Percentiles rank a stretch among this genome's conserved stretches.
Evolutionary conservation across 1,139 yeast species (phyloP).

Genomic region (Pichia inconspicua): DNA sequence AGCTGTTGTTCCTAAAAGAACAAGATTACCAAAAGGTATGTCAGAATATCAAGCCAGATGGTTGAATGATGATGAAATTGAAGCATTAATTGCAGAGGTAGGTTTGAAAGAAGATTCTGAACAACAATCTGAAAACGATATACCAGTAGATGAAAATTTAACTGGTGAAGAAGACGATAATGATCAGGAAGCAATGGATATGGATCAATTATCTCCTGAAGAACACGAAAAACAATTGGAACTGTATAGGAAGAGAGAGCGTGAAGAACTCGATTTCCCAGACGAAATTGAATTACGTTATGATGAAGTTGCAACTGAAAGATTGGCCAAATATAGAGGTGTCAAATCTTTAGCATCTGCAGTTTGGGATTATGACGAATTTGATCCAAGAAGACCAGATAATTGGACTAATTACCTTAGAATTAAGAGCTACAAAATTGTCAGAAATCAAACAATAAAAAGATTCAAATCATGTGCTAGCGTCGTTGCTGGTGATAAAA

Average conservation of each 20-base stretch:
- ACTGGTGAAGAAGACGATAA: slow-evolving; percentile 25
- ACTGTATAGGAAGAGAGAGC: slow-evolving; percentile 60
- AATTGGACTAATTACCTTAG: slow-evolving; percentile 73
- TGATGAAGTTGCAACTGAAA: slow-evolving; percentile 62
- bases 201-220: slow-evolving; percentile 58
- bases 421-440: slow-evolving; percentile 69
- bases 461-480: slow-evolving; percentile 52
- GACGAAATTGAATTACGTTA: slow-evolving; percentile 90
- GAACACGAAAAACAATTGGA: slow-evolving; percentile 76
- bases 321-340: slow-evolving; percentile 75
- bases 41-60: slow-evolving; percentile 93
- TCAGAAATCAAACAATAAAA: slow-evolving; percentile 62
- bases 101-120: slow-evolving; percentile 33
- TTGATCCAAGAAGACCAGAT: slow-evolving; percentile 60
- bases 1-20: slow-evolving; percentile 25
- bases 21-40: slow-evolving; percentile 73
- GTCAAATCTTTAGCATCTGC: slow-evolving; percentile 73
- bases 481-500: slow-evolving; percentile 59
- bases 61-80: slow-evolving; percentile 58
- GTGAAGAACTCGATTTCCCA: slow-evolving; percentile 88
- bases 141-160: slow-evolving; percentile 29
- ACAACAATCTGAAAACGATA: slow-evolving; percentile 28
- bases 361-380: slow-evolving; percentile 83
- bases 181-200: slow-evolving; percentile 24
- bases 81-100: slow-evolving; percentile 43